phyloP scores from a whole-genome alignment of 768 basidiomycete genomes.

The Symmetrospora coprosmae region DNA sequence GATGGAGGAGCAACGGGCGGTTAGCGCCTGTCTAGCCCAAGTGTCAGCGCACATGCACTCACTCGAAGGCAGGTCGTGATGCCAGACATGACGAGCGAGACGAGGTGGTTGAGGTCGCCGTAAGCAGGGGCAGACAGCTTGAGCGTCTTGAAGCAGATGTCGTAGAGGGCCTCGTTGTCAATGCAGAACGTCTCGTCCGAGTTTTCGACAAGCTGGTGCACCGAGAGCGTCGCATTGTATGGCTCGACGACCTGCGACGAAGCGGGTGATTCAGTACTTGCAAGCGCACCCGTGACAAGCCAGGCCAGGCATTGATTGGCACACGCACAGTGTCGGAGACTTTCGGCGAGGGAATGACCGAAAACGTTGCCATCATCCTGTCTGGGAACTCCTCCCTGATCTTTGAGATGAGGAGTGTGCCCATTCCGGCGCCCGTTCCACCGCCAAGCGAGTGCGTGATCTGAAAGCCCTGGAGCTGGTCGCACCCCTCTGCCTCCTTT shows the following conservation, averaged over 20 bases:
- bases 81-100: conserved; percentile 96
- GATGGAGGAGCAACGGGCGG: background rate
- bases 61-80: conserved; percentile 87
- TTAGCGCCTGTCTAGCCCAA: too few relatives aligned
- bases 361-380: conserved; percentile 99
- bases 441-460: conserved; percentile 97
- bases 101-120: conserved; percentile 94
- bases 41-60: background rate
- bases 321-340: conserved; percentile 34
- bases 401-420: conserved; percentile 95
- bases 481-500: conserved; percentile 94
- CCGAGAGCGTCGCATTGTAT: conserved; percentile 95
- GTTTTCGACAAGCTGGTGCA: conserved; percentile 98
- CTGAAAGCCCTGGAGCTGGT: conserved; percentile 98
- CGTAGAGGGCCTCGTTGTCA: conserved; percentile 94
- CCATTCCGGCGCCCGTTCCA: conserved; percentile 99
- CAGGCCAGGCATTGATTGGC: background rate
- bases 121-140: conserved; percentile 89
- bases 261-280: conserved; percentile 40
- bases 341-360: conserved; percentile 91
- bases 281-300: conserved; percentile 33
- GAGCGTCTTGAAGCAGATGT: conserved; percentile 95
- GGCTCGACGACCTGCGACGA: conserved; percentile 99
- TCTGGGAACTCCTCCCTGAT: conserved; percentile 99
- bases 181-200: conserved; percentile 99